Percentiles rank a stretch among this genome's conserved stretches.
These are phyloP conservation scores for Aegilops bicornis DNA, from an alignment of 176 grass and related monocot genomes.

Conservation along the genomic window DNA sequence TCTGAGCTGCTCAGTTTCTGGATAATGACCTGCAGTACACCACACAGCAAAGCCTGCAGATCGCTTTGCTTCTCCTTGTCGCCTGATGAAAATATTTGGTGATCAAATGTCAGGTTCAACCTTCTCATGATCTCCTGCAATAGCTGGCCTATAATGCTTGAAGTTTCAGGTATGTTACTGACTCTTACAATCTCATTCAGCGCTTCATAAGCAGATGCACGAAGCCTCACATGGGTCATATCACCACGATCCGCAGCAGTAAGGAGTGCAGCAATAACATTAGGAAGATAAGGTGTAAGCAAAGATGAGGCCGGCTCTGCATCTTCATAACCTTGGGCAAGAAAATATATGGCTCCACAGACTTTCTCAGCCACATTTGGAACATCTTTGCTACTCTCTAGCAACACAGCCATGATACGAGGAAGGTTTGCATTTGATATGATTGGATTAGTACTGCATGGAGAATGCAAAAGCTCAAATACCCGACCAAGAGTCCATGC, in stretches of 20 bases:
- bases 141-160: conserved; percentile 65
- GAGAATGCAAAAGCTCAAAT: conserved; percentile 85
- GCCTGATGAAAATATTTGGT: conserved; percentile 59
- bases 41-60: conserved; percentile 82
- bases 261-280: conserved; percentile 72
- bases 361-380: conserved; percentile 97
- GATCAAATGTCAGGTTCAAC: conserved; percentile 71
- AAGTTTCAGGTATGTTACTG: conserved; percentile 61
- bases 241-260: conserved; percentile 73
- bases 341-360: conserved; percentile 92
- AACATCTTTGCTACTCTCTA: conserved; percentile 81
- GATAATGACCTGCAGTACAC: conserved; percentile 85
- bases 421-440: conserved; percentile 80
- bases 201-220: conserved; percentile 83
- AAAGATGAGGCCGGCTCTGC: conserved; percentile 45
- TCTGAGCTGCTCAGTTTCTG: conserved; percentile 80
- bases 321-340: conserved; percentile 87
- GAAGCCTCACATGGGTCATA: conserved; percentile 62
- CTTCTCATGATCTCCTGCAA: conserved; percentile 84
- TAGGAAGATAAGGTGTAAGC: conserved; percentile 83
- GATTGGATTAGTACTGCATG: conserved; percentile 57
- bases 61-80: conserved; percentile 92
- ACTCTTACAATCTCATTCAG: conserved; percentile 93
- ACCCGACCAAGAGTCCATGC: conserved; percentile 94
- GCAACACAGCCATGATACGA: conserved; percentile 68